Conservation (phyloP, 352 stramenopile genomes). For the Globisporangium orthogonon region DNA sequence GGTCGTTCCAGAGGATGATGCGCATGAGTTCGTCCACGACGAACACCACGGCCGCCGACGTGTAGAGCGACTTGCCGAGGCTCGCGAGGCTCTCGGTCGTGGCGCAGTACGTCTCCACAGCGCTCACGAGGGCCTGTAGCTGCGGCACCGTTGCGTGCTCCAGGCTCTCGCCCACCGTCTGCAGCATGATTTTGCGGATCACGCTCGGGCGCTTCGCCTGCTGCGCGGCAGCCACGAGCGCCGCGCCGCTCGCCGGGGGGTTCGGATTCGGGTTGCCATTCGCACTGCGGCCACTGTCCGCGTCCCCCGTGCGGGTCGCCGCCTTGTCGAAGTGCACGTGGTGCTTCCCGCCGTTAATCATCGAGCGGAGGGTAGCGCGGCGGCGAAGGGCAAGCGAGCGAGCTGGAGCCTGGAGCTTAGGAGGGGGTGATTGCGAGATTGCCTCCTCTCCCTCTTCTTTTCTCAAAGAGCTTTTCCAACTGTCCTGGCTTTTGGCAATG, state of each 20-base stretch:
- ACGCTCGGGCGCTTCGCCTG: slow-evolving; percentile 33
- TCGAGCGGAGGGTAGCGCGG: not conserved
- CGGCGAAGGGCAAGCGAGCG: too few species aligned
- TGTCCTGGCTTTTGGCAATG: too few species aligned
- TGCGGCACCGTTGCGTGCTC: slow-evolving; percentile 61
- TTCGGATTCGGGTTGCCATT: not conserved
- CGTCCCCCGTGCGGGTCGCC: slow-evolving; percentile 32
- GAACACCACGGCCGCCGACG: slow-evolving; percentile 67
- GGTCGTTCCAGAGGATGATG: slow-evolving; percentile 85
- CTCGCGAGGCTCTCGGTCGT: slow-evolving; percentile 73
- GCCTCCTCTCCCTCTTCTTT: too few species aligned
- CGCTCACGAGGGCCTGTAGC: slow-evolving; percentile 67
- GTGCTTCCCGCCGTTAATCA: slow-evolving; percentile 8
- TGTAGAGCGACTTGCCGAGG: slow-evolving; percentile 81
- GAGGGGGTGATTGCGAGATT: too few species aligned
- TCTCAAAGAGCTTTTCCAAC: too few species aligned
- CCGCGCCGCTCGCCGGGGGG: not conserved
- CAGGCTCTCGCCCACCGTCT: slow-evolving; percentile 71
- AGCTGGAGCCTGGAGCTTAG: too few species aligned
- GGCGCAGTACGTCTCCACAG: slow-evolving; percentile 70
- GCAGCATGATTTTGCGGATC: slow-evolving; percentile 68
- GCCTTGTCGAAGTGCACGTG: slow-evolving; percentile 71
- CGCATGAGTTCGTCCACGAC: slow-evolving; percentile 81
- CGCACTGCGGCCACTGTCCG: slow-evolving; percentile 33
- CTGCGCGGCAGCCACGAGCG: slow-evolving; percentile 2